phyloP scores from a whole-genome alignment of 441 rosid genomes.

The Hura crepitans region DNA sequence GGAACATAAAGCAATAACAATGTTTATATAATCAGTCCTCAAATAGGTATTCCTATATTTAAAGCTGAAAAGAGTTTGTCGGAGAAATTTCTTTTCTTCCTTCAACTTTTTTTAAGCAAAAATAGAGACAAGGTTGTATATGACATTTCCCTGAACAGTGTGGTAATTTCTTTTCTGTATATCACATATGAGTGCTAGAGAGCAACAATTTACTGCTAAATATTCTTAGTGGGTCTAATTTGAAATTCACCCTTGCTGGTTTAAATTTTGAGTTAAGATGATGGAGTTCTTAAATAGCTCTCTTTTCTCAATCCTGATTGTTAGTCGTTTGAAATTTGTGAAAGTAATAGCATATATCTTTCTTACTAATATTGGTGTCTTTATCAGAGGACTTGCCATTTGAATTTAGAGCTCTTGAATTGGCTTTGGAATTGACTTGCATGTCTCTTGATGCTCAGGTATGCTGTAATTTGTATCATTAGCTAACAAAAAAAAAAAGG shows the following conservation, averaged over 20 bases:
- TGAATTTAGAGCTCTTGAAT: conserved; percentile 86
- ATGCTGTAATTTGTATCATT: conserved; percentile 25
- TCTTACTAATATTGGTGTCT: conserved; percentile 27
- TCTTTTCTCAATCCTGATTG: conserved; percentile 10
- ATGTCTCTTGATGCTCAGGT: conserved; percentile 88
- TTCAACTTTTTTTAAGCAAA: neutral
- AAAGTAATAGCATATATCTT: conserved; percentile 12
- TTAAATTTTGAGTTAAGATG: neutral
- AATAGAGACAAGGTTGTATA: neutral
- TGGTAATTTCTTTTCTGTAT: neutral
- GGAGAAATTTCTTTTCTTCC: neutral
- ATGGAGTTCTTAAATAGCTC: neutral
- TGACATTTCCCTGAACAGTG: neutral
- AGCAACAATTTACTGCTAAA: conserved; percentile 3
- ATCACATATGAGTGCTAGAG: neutral
- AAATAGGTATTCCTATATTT: conserved; percentile 6
- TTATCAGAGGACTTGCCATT: conserved; percentile 93
- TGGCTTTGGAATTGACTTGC: conserved; percentile 91
- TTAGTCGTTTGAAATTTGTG: conserved; percentile 10
- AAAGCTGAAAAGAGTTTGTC: neutral
- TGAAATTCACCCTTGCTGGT: neutral
- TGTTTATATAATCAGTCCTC: neutral
- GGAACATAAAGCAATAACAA: neutral
- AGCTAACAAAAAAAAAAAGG: neutral
- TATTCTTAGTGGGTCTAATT: neutral